Base-by-base conservation (phyloP, 371 early-diverging fungal species). In the Mortierella sp. region DNA sequence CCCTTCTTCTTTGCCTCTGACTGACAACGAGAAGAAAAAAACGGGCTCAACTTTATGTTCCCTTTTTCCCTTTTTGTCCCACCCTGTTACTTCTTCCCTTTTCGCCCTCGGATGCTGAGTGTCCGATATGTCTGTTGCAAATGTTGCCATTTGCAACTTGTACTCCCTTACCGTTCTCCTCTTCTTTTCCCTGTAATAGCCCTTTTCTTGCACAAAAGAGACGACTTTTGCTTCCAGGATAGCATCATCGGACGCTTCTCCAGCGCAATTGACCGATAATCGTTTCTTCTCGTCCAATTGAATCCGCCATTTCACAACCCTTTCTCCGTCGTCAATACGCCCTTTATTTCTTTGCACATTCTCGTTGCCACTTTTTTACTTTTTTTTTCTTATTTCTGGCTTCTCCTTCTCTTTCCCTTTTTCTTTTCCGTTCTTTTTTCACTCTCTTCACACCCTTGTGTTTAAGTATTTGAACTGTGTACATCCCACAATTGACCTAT, bases 221-320 rank as follows among this genome's bases (percentile, higher is more conserved):
- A 37, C 64, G 64, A 64, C 64, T 64, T 64, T 64, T 64, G 64
- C 31, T 21, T 71, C 34, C 46, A n/a, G 19, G 48, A 74, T 71
- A 79, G 71, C 79, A 73, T 71, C 79, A 79, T 74, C 57, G 79
- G 57, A 59, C 50, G 14, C 70, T 48, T 37, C 31, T 6, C 19
- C 73, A 78, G 72, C 73, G 73, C 78, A 67, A 73, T 78, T 55
- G 73, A 61, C 64, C 64, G 64, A 64, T 21, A 10, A 64, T 57
- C 59, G 3, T 43, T 8, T 16, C 43, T 46, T 46, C 28, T 28
- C 59, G 13, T 73, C 59, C 57, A 31, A 34, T 64, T 64, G 37
- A 21, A 16, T 73, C 40, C 34, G 1, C 31, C 14, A 59, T 59
- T 26, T 28, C 57, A 55, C 11, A 26, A 8, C 54, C 34, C 10